Base-by-base conservation (phyloP, 2,329 filamentous ascomycete species). In the Hypoxylon rubiginosum region DNA sequence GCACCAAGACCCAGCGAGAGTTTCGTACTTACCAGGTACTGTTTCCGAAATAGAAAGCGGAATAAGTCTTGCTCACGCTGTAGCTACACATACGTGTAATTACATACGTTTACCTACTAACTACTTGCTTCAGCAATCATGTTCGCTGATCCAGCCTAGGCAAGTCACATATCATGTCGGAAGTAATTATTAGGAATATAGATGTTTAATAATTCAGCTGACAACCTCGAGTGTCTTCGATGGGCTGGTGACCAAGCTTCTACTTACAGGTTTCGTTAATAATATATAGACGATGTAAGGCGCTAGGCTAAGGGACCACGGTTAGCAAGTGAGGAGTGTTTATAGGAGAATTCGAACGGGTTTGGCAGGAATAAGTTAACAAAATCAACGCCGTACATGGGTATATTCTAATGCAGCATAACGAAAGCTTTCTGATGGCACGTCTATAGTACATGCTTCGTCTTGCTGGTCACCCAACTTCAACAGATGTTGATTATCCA, bases 401-500 rank as follows among this genome's bases (percentile, higher is more conserved):
- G 62, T 58, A 60, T 56, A n/a, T 19, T 26, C 46, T 21, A 36
- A 52, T 34, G 39, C 11, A 48, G 10, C 24, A 30, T n/a, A 48
- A 59, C 24, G 17, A 28, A 30, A 28, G 10, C 15, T 39, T 21
- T 17, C 17, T 4, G n/a, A 11, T 19, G 39, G 39, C 8, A 43
- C 6, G 17, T 43, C n/a, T 43, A 24, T 24, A n/a, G 19, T 21
- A 21, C 17, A 19, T 51, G 28, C 30, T 46, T 48, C 9, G 30
- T 9, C 10, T n/a, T 10, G n/a, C 39, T n/a, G 39, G n/a, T 11
- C 2, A 43, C 9, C 39, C 17, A 8, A 21, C 9, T 17, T 8
- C n/a, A 43, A 43, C 7, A 4, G 26, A 21, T 15, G 15, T 60
- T 7, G 13, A 51, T 78, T 81, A 89, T 41, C 87, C 87, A 0